Evolutionary conservation across 495 filamentous ascomycete genomes (phyloP), one percentile per base, ranked within the genome.

Genomic region (Physcia stellaris): DNA sequence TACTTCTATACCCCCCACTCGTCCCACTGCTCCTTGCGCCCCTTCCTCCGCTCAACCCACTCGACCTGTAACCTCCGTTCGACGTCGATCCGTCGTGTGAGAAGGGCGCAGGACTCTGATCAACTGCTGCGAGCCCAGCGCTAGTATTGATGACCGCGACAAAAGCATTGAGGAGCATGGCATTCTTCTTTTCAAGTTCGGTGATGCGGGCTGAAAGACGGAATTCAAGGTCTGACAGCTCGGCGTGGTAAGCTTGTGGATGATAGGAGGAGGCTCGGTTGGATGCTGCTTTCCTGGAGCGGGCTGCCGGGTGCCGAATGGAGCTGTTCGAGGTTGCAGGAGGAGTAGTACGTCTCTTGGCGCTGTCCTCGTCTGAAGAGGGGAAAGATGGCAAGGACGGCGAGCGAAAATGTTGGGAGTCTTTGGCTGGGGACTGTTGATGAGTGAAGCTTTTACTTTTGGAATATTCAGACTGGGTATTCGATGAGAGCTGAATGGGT

Each of bases 101-200:
- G n/a, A n/a, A n/a, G n/a, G n/a, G n/a, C n/a, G n/a, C n/a, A n/a
- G n/a, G n/a, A n/a, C n/a, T n/a, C n/a, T n/a, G n/a, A n/a, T n/a
- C n/a, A n/a, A n/a, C n/a, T n/a, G n/a, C n/a, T n/a, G n/a, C n/a
- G n/a, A n/a, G n/a, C n/a, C n/a, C n/a, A n/a, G n/a, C n/a, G n/a
- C n/a, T n/a, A n/a, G 39, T 32, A 22, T 46, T 18, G 29, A 60
- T 43, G 29, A 58, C 53, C 2, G 57, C 57, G 40, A 60, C 45
- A 24, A 60, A 47, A n/a, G 49, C 46, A 23, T 50, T 42, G 36
- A 60, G 56, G 20, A 60, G 43, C 43, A 60, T 44, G 15, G 39
- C 34, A 33, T 57, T 55, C 38, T 61, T 60, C n/a, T 48, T 41
- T 37, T 60, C 57, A 15, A 60, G 26, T 10, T 42, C 53, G 27